A percentile compares a stretch with the other conserved stretches of the same genome.
phyloP scores from a whole-genome alignment of 2,329 filamentous ascomycete species.

The Metarhizium guizhouense region DNA sequence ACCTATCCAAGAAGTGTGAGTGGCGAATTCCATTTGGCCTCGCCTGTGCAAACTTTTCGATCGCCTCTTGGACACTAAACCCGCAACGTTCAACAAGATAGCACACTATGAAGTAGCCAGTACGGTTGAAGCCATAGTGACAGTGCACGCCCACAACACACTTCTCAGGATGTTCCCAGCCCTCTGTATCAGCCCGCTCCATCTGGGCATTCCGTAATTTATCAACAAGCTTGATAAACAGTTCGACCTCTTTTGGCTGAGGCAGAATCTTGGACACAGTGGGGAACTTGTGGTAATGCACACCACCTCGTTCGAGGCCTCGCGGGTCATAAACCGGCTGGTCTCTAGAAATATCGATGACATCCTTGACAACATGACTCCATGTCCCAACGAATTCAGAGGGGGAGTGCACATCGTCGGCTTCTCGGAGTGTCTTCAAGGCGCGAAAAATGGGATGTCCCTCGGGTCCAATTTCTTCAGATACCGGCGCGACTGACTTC shows the following conservation, averaged over 20 bases:
- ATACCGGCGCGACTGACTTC: constrained; percentile 71
- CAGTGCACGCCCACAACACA: constrained; percentile 77
- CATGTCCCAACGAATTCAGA: constrained; percentile 60
- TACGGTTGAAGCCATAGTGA: constrained; percentile 93
- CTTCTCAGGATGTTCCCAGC: constrained; percentile 27
- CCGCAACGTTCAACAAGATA: constrained; percentile 80
- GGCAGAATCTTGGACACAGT: constrained; percentile 90
- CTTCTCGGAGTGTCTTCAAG: constrained; percentile 87
- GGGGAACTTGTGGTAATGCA: constrained; percentile 77
- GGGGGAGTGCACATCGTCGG: constrained; percentile 76
- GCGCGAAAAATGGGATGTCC: constrained; percentile 62
- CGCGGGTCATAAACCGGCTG: constrained; percentile 79
- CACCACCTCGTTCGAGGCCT: constrained; percentile 55
- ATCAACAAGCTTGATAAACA: constrained; percentile 50
- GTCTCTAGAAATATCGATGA: constrained; percentile 88
- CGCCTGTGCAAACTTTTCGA: constrained; percentile 65
- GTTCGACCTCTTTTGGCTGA: constrained; percentile 39
- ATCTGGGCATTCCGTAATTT: constrained; percentile 46
- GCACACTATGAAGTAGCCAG: constrained; percentile 81
- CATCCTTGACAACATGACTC: constrained; percentile 57
- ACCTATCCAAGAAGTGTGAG: constrained; percentile 75
- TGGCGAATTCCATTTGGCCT: constrained; percentile 81
- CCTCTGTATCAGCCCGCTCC: constrained; percentile 25
- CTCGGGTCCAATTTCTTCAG: constrained; percentile 55
- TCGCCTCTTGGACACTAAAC: constrained; percentile 64